phyloP scores from a whole-genome alignment of 352 stramenopile species.

The Phytophthora pini region DNA sequence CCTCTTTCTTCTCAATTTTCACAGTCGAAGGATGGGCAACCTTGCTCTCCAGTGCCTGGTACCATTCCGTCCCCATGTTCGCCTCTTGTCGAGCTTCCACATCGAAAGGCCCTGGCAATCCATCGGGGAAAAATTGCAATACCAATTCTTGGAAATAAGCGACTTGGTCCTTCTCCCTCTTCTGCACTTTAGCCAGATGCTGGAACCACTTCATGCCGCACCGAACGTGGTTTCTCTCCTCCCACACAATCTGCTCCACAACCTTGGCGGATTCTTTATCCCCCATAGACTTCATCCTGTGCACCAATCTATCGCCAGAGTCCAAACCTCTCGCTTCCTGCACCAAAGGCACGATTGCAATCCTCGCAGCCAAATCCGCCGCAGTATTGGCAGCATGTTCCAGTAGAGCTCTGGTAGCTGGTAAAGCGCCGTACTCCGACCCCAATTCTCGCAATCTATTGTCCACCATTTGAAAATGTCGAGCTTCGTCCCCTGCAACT shows the following conservation, averaged over 20 bases:
- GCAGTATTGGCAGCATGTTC: constrained; percentile 80
- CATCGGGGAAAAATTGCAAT: constrained; percentile 78
- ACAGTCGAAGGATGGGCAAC: constrained; percentile 13
- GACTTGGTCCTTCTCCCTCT: constrained; percentile 50
- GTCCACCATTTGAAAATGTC: constrained; percentile 85
- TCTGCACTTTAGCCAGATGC: constrained; percentile 48
- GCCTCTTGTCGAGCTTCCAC: constrained; percentile 69
- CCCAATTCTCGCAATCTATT: constrained; percentile 62
- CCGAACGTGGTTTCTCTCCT: constrained; percentile 79
- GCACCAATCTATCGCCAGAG: constrained; percentile 75
- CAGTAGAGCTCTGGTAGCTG: constrained; percentile 70
- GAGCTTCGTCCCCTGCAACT: constrained; percentile 75
- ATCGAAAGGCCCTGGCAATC: constrained; percentile 81
- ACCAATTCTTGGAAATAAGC: constrained; percentile 86
- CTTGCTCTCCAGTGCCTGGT: constrained; percentile 72
- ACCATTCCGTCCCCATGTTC: constrained; percentile 79
- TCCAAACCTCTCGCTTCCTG: constrained; percentile 83
- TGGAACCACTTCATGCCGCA: constrained; percentile 87
- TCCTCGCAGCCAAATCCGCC: constrained; percentile 64
- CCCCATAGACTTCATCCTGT: constrained; percentile 74
- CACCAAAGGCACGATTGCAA: constrained; percentile 83
- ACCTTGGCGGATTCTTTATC: constrained; percentile 70
- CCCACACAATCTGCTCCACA: constrained; percentile 80
- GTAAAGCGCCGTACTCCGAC: constrained; percentile 72
- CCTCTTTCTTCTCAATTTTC: neutral